Evolutionary conservation across 495 filamentous ascomycete genomes (phyloP), one percentile per base, ranked within the genome.

Genomic region (Xylaria sp.): DNA sequence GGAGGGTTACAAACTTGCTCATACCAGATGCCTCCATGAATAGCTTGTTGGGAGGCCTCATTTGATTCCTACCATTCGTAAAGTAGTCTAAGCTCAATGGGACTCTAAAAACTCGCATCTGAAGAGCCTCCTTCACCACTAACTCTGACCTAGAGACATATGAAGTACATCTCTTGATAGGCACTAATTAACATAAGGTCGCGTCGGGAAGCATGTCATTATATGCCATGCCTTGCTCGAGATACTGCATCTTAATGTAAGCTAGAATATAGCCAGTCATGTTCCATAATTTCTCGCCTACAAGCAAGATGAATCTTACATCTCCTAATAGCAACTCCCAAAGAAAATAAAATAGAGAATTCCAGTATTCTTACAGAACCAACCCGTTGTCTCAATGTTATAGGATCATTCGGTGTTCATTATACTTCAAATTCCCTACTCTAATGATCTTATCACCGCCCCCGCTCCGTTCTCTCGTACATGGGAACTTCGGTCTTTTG

Each of bases 31-130:
- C 5, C 26, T 40, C 24, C 3, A 19, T 46, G 40, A 24, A 46
- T 31, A 31, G 26, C 6, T 46, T 21, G 1, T 46, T 17, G 11
- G 17, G 26, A 31, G 24, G 61, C 41, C 61, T 64, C 26, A 33
- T 33, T 64, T 33, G 21, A 64, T 46, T 63, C 6, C 61, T 48
- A 29, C 26, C 26, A 7, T 64, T 64, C 8, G 41, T 5, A 64
- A 3, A 35, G 17, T 64, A 29, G 21, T 59, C n/a, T 61, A 1
- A 26, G 12, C 58, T 12, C 1, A 21, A 1, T n/a, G 8, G 5
- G 17, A 8, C 19, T 21, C 57, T 12, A 21, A 37, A 40, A 14
- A 37, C 15, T 61, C n/a, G 21, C 21, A 24, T 43, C 12, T 24
- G 21, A 26, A n/a, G 31, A 55, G 26, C 5, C 24, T 11, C 14